Percentiles rank a stretch among this genome's conserved stretches.
phyloP scores from a whole-genome alignment of 2,329 filamentous ascomycete species.

The Alternaria solani region DNA sequence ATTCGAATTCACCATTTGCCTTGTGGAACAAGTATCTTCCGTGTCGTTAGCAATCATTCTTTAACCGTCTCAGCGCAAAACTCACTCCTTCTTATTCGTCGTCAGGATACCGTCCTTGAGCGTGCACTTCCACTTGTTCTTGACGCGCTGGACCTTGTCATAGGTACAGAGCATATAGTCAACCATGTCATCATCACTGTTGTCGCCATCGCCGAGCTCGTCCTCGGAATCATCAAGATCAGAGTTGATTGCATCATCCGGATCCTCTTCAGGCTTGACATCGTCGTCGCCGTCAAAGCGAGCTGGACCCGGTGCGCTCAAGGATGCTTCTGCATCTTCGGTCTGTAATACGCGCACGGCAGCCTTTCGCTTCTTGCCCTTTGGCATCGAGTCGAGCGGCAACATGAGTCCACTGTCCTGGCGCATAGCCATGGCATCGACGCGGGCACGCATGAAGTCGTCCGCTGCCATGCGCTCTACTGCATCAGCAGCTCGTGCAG shows the following conservation, averaged over 20 bases:
- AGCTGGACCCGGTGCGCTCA: constrained; percentile 42
- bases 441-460: constrained; percentile 71
- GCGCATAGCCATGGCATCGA: constrained; percentile 69
- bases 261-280: constrained; percentile 63
- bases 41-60: constrained; percentile 14
- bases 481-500: constrained; percentile 65
- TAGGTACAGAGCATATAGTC: constrained; percentile 99
- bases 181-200: constrained; percentile 81
- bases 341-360: constrained; percentile 57
- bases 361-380: constrained; percentile 52
- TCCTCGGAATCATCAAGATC: constrained; percentile 96
- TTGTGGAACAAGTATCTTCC: constrained; percentile 92
- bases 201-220: constrained; percentile 79
- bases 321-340: constrained; percentile 58
- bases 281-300: constrained; percentile 66
- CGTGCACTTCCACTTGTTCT: constrained; percentile 97
- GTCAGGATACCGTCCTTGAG: constrained; percentile 96
- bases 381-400: constrained; percentile 67
- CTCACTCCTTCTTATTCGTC: constrained; percentile 87
- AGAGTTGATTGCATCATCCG: constrained; percentile 98
- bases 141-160: constrained; percentile 97
- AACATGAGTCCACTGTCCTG: constrained; percentile 83
- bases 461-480: constrained; percentile 66
- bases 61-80: constrained; percentile 20
- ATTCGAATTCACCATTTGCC: constrained; percentile 96